phyloP scores from a whole-genome alignment of 2,329 filamentous ascomycete genomes.

The Penicillium sp. region DNA sequence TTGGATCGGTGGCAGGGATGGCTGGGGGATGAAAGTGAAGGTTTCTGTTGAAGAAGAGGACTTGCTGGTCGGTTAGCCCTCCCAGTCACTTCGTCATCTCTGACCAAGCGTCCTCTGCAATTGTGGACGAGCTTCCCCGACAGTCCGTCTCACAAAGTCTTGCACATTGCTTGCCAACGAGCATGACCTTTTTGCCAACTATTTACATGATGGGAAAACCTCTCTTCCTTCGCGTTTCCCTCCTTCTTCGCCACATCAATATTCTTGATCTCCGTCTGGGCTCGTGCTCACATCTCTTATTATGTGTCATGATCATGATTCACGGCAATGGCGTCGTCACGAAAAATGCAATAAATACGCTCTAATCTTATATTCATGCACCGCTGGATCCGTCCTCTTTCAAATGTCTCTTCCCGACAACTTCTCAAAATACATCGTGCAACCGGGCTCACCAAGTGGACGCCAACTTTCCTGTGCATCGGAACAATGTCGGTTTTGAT shows the following conservation, averaged over 20 bases:
- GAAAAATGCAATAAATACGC: neutral
- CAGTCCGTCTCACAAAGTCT: neutral
- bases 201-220: neutral
- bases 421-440: neutral
- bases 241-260: neutral
- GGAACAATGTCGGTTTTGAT: too few species aligned
- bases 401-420: too few species aligned
- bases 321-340: neutral
- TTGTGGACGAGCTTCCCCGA: neutral
- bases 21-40: constrained; percentile 31
- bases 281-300: neutral
- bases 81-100: too few species aligned
- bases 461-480: too few species aligned
- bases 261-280: neutral
- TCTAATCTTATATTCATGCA: neutral
- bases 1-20: constrained; percentile 35
- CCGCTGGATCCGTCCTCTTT: neutral
- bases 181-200: neutral
- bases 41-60: constrained; percentile 24
- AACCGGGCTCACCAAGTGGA: neutral
- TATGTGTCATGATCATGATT: neutral
- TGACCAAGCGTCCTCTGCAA: neutral
- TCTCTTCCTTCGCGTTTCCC: neutral
- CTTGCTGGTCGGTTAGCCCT: constrained; percentile 4
- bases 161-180: neutral